Conservation (phyloP, 495 filamentous ascomycete genomes). For the Oidiodendron maius region DNA sequence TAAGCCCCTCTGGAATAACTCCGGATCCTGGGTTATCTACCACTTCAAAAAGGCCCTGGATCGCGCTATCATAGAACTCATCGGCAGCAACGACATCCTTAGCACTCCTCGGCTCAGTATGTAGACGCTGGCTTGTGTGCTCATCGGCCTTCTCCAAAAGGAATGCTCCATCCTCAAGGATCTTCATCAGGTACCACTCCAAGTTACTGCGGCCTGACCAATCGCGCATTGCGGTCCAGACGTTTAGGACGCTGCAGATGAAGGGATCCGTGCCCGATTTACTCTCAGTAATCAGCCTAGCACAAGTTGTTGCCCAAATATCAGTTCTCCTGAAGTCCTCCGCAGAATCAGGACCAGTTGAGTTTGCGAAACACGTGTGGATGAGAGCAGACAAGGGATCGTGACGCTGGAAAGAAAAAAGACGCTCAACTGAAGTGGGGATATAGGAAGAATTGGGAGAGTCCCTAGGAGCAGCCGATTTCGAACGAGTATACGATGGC, state of each 20-base stretch:
- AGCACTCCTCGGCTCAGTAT: slow-evolving; percentile 54
- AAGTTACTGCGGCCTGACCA: slow-evolving; percentile 86
- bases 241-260: slow-evolving; percentile 66
- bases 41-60: slow-evolving; percentile 77
- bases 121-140: slow-evolving; percentile 57
- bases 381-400: slow-evolving; percentile 82
- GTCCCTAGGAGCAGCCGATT: slow-evolving; percentile 41
- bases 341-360: slow-evolving; percentile 68
- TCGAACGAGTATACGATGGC: slow-evolving; percentile 59
- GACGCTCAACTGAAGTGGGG: slow-evolving; percentile 59
- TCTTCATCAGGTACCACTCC: slow-evolving; percentile 89
- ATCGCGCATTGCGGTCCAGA: slow-evolving; percentile 78
- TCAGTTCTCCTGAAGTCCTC: slow-evolving; percentile 70
- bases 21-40: slow-evolving; percentile 73
- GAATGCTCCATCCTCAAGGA: slow-evolving; percentile 87
- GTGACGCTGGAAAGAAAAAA: slow-evolving; percentile 78
- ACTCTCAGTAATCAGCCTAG: slow-evolving; percentile 61
- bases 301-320: slow-evolving; percentile 83
- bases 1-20: slow-evolving; percentile 77
- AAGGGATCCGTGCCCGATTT: slow-evolving; percentile 49
- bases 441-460: slow-evolving; percentile 35
- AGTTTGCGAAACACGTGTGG: slow-evolving; percentile 84
- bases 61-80: slow-evolving; percentile 82
- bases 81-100: slow-evolving; percentile 75
- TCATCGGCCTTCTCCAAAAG: slow-evolving; percentile 75